phyloP scores from a whole-genome alignment of 2,329 filamentous ascomycete species.

The Sclerotinia subarctica region DNA sequence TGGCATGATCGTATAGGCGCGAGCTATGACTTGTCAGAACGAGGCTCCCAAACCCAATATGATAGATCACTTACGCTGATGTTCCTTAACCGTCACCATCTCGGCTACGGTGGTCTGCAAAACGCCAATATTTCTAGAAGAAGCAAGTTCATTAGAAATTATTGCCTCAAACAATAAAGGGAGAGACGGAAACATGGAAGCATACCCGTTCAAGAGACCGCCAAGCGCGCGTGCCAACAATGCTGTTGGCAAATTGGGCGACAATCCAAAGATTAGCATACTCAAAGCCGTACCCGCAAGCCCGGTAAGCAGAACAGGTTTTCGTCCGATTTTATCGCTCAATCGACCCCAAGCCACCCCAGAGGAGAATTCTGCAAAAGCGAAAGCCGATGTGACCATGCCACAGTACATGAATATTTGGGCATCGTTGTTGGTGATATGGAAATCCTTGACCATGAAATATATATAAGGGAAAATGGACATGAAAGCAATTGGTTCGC shows the following conservation, averaged over 20 bases:
- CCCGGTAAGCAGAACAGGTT: slow-evolving; percentile 88
- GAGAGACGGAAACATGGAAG: slow-evolving; percentile 24
- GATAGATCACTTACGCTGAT: slow-evolving; percentile 66
- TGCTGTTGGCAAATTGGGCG: slow-evolving; percentile 75
- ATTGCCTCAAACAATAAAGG: slow-evolving; percentile 15
- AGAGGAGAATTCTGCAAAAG: slow-evolving; percentile 90
- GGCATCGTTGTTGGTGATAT: slow-evolving; percentile 72
- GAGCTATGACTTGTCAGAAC: slow-evolving; percentile 52
- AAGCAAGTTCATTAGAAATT: slow-evolving; percentile 25
- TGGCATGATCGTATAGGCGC: slow-evolving; percentile 96
- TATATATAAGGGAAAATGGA: slow-evolving; percentile 99
- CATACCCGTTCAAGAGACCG: slow-evolving; percentile 86
- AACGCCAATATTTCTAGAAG: slow-evolving; percentile 79
- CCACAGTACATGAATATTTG: slow-evolving; percentile 90
- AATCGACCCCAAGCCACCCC: slow-evolving; percentile 90
- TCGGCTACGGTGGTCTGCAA: slow-evolving; percentile 94
- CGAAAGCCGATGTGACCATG: slow-evolving; percentile 94
- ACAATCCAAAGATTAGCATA: slow-evolving; percentile 89
- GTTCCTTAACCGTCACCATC: slow-evolving; percentile 86
- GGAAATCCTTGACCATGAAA: slow-evolving; percentile 92
- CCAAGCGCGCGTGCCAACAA: slow-evolving; percentile 85
- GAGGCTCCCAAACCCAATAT: slow-evolving; percentile 36
- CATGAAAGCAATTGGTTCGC: slow-evolving; percentile 99
- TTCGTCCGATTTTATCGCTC: slow-evolving; percentile 88
- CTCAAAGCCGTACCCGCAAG: slow-evolving; percentile 87